These are phyloP conservation scores for Botrytis sinoallii DNA, from an alignment of 2,329 filamentous ascomycete genomes.

Conservation along the genomic window DNA sequence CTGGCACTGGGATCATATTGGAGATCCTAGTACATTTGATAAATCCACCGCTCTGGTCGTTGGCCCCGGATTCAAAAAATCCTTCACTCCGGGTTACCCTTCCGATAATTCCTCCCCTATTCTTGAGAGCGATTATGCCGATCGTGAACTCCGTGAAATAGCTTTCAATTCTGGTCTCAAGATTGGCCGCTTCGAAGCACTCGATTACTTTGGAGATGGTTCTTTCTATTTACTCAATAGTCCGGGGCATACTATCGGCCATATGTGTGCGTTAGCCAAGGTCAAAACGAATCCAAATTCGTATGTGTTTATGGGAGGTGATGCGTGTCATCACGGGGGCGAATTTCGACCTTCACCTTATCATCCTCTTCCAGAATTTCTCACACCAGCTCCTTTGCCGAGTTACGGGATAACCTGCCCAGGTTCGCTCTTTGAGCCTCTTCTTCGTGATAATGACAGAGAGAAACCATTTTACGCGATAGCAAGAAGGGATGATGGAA, in stretches of 20 bases:
- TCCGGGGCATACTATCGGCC: conserved; percentile 43
- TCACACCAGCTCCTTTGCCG: conserved; percentile 43
- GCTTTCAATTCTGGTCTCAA: conserved; percentile 33
- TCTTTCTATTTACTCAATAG: conserved; percentile 51
- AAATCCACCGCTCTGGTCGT: conserved; percentile 47
- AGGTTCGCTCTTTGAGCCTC: conserved; percentile 41
- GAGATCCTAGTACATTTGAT: conserved; percentile 49
- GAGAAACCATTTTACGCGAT: conserved; percentile 38
- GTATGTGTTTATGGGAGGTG: conserved; percentile 45
- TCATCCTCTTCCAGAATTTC: conserved; percentile 40
- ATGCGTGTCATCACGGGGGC: conserved; percentile 42
- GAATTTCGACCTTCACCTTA: conserved; percentile 46
- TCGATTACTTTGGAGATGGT: conserved; percentile 56
- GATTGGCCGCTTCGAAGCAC: conserved; percentile 46
- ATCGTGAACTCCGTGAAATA: conserved; percentile 31
- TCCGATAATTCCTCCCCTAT: conserved; percentile 38
- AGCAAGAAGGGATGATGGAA: conserved; percentile 24
- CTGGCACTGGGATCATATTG: conserved; percentile 52
- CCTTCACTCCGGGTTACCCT: conserved; percentile 48
- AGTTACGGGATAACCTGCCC: conserved; percentile 37
- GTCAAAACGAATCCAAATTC: conserved; percentile 34
- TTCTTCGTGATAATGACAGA: conserved; percentile 39
- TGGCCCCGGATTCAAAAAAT: conserved; percentile 49
- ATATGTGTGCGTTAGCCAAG: conserved; percentile 44
- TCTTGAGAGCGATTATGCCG: conserved; percentile 39